Percentiles rank a stretch among this genome's conserved stretches.
These are phyloP conservation scores for Endocalyx cinctus DNA, from an alignment of 2,329 filamentous ascomycete species.

Conservation along the genomic window DNA sequence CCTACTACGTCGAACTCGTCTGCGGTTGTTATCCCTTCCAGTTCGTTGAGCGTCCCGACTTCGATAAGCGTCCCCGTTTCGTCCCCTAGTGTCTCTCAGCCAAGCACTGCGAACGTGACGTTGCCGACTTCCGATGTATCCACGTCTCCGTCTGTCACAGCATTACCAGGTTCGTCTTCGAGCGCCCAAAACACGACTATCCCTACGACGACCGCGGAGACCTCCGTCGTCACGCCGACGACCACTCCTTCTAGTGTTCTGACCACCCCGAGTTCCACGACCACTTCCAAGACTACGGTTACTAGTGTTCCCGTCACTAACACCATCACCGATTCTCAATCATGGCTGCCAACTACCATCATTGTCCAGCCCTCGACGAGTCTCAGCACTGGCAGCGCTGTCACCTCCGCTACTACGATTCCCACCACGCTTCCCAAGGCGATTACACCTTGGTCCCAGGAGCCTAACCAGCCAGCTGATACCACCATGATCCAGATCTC, in stretches of 20 bases:
- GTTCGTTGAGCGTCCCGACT: neutral
- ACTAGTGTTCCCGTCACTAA: slow-evolving; percentile 40
- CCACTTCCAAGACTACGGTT: slow-evolving; percentile 10
- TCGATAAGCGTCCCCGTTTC: too few species aligned
- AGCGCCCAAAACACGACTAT: slow-evolving; percentile 12
- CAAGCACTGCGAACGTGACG: too few species aligned
- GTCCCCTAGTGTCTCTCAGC: too few species aligned
- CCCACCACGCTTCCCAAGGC: slow-evolving; percentile 67
- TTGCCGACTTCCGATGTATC: too few species aligned
- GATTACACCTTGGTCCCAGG: slow-evolving; percentile 64
- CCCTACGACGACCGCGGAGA: slow-evolving; percentile 9
- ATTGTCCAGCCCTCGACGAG: slow-evolving; percentile 47
- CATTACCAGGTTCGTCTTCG: neutral
- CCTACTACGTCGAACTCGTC: neutral
- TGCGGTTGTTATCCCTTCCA: neutral
- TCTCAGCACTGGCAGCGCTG: slow-evolving; percentile 31
- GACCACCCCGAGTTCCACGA: slow-evolving; percentile 5
- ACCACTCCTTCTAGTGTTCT: slow-evolving; percentile 5
- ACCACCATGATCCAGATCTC: slow-evolving; percentile 76
- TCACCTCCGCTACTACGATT: slow-evolving; percentile 48
- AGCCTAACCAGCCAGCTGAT: slow-evolving; percentile 52
- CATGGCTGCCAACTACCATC: slow-evolving; percentile 58
- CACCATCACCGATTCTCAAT: slow-evolving; percentile 38
- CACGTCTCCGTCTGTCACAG: neutral
- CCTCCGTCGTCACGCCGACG: slow-evolving; percentile 1